Evolutionary conservation across 352 stramenopile species (phyloP), one percentile per base, ranked within the genome.

Genomic region (Pythium biforme): DNA sequence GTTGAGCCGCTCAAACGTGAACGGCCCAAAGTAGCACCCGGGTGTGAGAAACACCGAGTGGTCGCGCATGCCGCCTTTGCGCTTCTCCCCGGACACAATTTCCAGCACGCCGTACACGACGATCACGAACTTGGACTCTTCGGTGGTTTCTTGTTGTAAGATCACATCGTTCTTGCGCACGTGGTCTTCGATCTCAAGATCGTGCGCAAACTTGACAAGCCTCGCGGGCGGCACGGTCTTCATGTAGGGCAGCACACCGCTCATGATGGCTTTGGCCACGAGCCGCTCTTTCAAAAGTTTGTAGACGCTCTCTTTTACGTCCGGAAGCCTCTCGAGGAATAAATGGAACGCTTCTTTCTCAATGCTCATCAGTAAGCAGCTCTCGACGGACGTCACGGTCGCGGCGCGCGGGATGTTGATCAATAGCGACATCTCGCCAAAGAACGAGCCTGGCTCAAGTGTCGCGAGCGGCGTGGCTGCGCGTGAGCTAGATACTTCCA

Each of bases 371-470:
- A 92, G 68, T 70, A 92, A 86, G 43, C 81, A 89, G 54, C 81
- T 90, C 22, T 91, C 81, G 3, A 83, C 64, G 10, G 82, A 73
- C 40, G 63, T 84, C 20, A 92, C 79, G 2, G 83, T 91, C 23
- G 83, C 83, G 10, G 83, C 81, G 31, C 83, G 78, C 3, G 83
- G 83, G 49, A 90, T 90, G 55, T 90, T 88, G 56, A 90, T 91
- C 9, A 92, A 59, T 31, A 92, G 64, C 15, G 83, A 87, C 83
- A 92, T 92, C 52, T 92, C 83, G 4, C 83, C 83, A 62, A 92
- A 92, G 62, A 90, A 92, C 1, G 81, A 89, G 9, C 83, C 83
- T 2, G 83, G 68, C 19, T 83, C 78, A 0, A 92, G 69, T 10
- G 64, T 88, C 12, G 83, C 83, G n/a, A 92, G 66, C 1, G 79